Evolutionary conservation across 2,329 filamentous ascomycete genomes (phyloP).

Genomic region (Pseudonectria buxi): DNA sequence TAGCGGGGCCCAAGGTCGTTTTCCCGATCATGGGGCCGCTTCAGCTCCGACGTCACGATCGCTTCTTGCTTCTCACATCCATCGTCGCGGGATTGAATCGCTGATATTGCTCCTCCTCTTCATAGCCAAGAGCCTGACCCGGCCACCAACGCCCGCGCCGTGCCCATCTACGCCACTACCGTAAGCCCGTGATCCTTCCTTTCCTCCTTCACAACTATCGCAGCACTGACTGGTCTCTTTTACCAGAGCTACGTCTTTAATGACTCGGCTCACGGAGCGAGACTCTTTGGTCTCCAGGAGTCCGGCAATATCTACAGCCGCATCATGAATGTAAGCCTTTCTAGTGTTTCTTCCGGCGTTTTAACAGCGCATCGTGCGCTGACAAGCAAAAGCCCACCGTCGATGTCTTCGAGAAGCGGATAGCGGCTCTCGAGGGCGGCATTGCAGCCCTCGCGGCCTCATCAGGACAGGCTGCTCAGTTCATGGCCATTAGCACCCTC

Average conservation of each 20-base stretch:
- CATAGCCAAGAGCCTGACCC: constrained; percentile 71
- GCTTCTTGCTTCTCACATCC: constrained; percentile 1
- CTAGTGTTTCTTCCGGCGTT: neutral
- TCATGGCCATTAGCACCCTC: constrained; percentile 81
- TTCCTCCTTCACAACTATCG: neutral
- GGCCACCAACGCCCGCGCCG: constrained; percentile 77
- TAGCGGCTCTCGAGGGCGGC: constrained; percentile 92
- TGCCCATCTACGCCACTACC: constrained; percentile 94
- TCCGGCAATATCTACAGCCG: constrained; percentile 97
- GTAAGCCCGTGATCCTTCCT: no score
- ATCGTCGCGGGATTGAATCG: constrained; percentile 4
- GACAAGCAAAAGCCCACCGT: constrained; percentile 62
- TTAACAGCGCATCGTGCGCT: neutral
- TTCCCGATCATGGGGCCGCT: neutral
- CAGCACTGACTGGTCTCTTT: no score
- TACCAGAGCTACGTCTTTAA: constrained; percentile 81
- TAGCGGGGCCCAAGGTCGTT: constrained; percentile 11
- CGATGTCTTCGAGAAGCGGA: constrained; percentile 93
- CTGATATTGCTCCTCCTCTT: constrained; percentile 6
- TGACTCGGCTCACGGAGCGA: constrained; percentile 90
- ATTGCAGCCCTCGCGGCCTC: constrained; percentile 77
- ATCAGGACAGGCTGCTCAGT: constrained; percentile 86
- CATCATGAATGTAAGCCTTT: constrained; percentile 72
- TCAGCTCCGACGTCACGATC: neutral
- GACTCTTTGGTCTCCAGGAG: constrained; percentile 94